Evolutionary conservation across 2,329 filamentous ascomycete genomes (phyloP), one percentile per base, ranked within the genome.

Genomic region (Mycogone perniciosa): DNA sequence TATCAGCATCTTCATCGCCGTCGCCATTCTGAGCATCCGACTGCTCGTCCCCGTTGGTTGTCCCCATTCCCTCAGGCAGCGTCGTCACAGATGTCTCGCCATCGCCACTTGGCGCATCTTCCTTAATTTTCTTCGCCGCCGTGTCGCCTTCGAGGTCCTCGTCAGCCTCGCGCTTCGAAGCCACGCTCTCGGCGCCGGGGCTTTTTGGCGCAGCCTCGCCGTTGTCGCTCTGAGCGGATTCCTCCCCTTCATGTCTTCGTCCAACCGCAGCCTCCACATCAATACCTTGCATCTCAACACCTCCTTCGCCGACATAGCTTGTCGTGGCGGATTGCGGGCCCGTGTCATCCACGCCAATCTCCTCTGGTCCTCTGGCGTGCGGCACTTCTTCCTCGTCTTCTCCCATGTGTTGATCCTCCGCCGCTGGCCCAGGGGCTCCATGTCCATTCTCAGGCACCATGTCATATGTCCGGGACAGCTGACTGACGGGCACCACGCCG

Each of bases 261-360:
- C 81, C 81, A 4, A 84, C 79, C 4, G 81, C 81, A 20, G 79
- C 80, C 61, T 81, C 80, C 26, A 84, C 67, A 59, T 84, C 77
- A 53, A 84, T 80, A 9, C 72, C 76, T 47, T 75, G 73, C 67
- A 78, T 75, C 44, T 73, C 71, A n/a, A 77, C 59, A 35, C 69
- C 65, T 33, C 69, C 64, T 41, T 72, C 67, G 50, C 73, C 66
- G 26, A 70, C 62, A 51, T 67, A 66, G 46, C 64, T 69, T 38
- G 66, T 71, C 11, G 65, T 71, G 48, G 68, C 71, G 47, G 57
- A 70, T 67, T 88, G 91, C 7, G 88, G 84, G 0, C 93, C 93
- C 57, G 89, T 86, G 64, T 99, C 93, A 59, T 88, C 84, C 53
- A 90, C 82, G 4, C 91, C 92, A 46, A 97, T 86, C 59, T 89